phyloP scores from a whole-genome alignment of 495 filamentous ascomycete genomes.

The Daldinia decipiens region DNA sequence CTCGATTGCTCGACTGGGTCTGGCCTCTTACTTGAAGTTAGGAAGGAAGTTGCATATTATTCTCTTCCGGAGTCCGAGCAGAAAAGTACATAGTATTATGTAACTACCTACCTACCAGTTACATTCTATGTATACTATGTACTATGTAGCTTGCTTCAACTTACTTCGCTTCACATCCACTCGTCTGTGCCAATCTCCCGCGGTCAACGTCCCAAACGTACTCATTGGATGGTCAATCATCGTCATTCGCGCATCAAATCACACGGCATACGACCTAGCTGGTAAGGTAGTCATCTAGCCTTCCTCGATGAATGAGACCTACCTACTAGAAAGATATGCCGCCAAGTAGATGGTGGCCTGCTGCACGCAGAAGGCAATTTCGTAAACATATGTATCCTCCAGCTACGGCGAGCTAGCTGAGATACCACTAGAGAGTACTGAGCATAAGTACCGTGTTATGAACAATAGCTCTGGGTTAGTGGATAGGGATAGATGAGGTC shows the following conservation, averaged over 20 bases:
- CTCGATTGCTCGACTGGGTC: constrained; percentile 28
- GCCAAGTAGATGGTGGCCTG: constrained; percentile 26
- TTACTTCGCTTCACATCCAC: constrained; percentile 33
- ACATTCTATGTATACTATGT: too few relatives aligned
- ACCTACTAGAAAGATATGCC: constrained; percentile 16
- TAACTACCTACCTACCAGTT: too few relatives aligned
- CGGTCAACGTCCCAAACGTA: constrained; percentile 25
- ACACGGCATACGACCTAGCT: constrained; percentile 38
- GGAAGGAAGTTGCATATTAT: constrained; percentile 23
- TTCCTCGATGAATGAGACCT: constrained; percentile 13
- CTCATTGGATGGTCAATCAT: constrained; percentile 37
- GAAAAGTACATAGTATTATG: background rate
- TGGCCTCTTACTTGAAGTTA: constrained; percentile 14
- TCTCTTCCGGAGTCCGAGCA: constrained; percentile 37
- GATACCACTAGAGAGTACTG: constrained; percentile 27
- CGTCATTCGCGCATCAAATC: constrained; percentile 44
- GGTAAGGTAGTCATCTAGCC: background rate
- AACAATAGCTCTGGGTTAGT: constrained; percentile 25
- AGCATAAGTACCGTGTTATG: background rate
- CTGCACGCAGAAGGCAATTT: constrained; percentile 43
- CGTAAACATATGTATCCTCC: constrained; percentile 24
- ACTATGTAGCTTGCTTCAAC: constrained; percentile 31
- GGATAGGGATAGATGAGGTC: constrained; percentile 14
- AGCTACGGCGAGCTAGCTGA: constrained; percentile 28
- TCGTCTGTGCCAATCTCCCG: constrained; percentile 47